A percentile compares a stretch with the other conserved stretches of the same genome.
Evolutionary conservation across 345 rosid species (phyloP).

Genomic region (Boechera stricta): DNA sequence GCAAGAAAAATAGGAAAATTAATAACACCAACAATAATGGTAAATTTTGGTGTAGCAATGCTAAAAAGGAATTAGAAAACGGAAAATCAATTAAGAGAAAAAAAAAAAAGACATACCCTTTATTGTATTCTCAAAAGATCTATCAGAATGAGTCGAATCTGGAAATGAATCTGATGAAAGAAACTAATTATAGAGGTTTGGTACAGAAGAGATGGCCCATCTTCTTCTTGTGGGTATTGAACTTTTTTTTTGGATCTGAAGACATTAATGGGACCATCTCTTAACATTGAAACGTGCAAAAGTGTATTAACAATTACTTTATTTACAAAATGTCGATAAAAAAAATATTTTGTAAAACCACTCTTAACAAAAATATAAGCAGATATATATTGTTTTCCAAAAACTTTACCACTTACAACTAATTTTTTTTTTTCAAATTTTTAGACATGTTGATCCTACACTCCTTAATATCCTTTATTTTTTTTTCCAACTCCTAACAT

Average conservation of each 20-base stretch:
- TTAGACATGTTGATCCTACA: no score
- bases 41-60: neutral
- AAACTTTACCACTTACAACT: no score
- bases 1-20: neutral
- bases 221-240: slow-evolving; percentile 8
- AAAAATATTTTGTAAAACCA: neutral
- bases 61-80: neutral
- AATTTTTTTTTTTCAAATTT: no score
- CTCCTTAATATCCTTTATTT: no score
- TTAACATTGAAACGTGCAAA: slow-evolving; percentile 37
- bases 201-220: slow-evolving; percentile 18
- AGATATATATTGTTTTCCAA: no score
- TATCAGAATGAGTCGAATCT: neutral
- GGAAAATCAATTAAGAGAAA: neutral
- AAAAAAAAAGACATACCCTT: neutral
- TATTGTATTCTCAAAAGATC: neutral
- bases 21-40: neutral
- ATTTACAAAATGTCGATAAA: slow-evolving; percentile 31
- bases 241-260: neutral
- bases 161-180: neutral
- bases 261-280: slow-evolving; percentile 27
- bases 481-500: no score
- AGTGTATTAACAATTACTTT: slow-evolving; percentile 34
- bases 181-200: slow-evolving; percentile 23
- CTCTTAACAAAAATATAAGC: no score